Conservation (phyloP, 176 grass and related monocot species). For the Phragmites australis region DNA sequence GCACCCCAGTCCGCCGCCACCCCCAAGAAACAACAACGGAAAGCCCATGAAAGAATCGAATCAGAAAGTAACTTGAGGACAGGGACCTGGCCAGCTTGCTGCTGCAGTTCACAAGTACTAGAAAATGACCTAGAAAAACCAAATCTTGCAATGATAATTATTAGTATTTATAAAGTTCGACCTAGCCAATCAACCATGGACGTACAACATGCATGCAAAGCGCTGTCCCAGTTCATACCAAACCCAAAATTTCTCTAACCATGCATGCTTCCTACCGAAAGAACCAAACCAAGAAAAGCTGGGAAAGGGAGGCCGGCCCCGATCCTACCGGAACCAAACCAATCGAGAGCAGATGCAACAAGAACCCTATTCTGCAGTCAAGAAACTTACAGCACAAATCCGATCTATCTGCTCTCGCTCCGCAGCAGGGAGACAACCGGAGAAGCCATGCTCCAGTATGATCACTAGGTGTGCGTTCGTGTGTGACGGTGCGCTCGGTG, state of each 20-base stretch:
- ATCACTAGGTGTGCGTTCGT: slow-evolving; percentile 14
- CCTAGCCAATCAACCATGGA: slow-evolving; percentile 13
- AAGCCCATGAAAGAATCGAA: slow-evolving; percentile 35
- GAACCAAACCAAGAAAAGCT: slow-evolving; percentile 18
- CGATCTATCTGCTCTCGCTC: slow-evolving; percentile 21
- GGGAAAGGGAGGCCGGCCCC: slow-evolving; percentile 11
- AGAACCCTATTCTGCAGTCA: neutral
- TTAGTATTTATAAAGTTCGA: slow-evolving; percentile 31
- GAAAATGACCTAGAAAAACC: slow-evolving; percentile 44
- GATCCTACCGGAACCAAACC: slow-evolving; percentile 12
- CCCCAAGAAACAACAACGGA: neutral
- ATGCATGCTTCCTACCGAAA: neutral
- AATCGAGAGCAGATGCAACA: neutral
- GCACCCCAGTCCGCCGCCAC: neutral
- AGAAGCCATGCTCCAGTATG: slow-evolving; percentile 32
- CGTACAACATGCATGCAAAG: slow-evolving; percentile 41
- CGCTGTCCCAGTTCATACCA: slow-evolving; percentile 3
- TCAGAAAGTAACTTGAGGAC: slow-evolving; percentile 40
- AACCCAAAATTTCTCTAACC: slow-evolving; percentile 4
- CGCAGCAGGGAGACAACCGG: slow-evolving; percentile 8
- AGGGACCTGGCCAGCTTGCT: slow-evolving; percentile 45
- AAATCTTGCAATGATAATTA: slow-evolving; percentile 31
- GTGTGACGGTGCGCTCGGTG: slow-evolving; percentile 43
- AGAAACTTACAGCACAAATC: slow-evolving; percentile 25
- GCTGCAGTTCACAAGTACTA: slow-evolving; percentile 38